A percentile compares a stretch with the other conserved stretches of the same genome.
Conservation (phyloP, 176 grass and related monocot species). For the Stipa capillata region DNA sequence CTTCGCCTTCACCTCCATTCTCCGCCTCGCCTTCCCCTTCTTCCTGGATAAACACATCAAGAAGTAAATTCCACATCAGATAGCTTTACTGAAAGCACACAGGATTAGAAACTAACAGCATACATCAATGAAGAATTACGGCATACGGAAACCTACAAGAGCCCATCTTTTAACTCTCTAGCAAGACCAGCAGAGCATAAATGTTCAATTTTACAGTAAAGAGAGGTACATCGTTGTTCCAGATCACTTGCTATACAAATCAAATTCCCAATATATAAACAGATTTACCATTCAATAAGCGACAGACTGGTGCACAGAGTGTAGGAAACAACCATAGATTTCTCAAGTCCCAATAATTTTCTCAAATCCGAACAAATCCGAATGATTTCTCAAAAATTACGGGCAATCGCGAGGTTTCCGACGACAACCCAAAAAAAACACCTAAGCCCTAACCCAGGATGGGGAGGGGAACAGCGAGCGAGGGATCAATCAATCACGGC, state of each 20-base stretch:
- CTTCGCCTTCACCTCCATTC: conserved; percentile 49
- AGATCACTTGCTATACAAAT: neutral
- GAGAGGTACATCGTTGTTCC: neutral
- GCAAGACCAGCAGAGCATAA: neutral
- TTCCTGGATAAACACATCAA: conserved; percentile 39
- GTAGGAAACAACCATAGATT: neutral
- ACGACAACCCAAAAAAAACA: neutral
- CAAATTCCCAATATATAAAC: neutral
- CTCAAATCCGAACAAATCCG: neutral
- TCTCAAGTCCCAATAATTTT: neutral
- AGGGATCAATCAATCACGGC: neutral
- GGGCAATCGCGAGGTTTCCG: neutral
- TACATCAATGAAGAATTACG: neutral
- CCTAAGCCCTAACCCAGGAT: neutral
- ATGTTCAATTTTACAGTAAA: neutral
- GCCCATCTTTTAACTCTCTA: neutral
- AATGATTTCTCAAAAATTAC: neutral
- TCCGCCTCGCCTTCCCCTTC: conserved; percentile 83
- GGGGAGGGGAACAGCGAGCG: neutral
- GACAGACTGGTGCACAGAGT: neutral
- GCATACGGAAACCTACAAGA: conserved; percentile 3
- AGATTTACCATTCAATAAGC: neutral
- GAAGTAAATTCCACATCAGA: conserved; percentile 3
- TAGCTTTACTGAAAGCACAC: neutral
- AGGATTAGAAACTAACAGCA: neutral